phyloP scores from a whole-genome alignment of 106 monocot species.

The Apostasia shenzhenica region DNA sequence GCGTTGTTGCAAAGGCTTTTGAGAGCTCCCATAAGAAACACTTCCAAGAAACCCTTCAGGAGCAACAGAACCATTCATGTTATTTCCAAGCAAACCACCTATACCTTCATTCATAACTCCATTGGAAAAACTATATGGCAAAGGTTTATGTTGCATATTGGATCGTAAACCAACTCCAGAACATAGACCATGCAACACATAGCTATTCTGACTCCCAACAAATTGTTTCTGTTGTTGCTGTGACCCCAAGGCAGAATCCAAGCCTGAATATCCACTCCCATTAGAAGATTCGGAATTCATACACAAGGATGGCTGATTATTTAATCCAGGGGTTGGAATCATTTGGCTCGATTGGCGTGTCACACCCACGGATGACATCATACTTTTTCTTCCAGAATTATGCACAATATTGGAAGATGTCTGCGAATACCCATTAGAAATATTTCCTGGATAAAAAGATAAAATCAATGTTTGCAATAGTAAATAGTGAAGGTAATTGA shows the following conservation, averaged over 20 bases:
- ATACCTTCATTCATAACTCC: conserved; percentile 39
- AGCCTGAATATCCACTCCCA: conserved; percentile 37
- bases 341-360: conserved; percentile 63
- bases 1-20: conserved; percentile 38
- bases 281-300: conserved; percentile 37
- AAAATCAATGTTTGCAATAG: conserved; percentile 1
- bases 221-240: conserved; percentile 61
- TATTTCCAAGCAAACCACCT: conserved; percentile 45
- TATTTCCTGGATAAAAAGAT: conserved; percentile 28
- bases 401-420: conserved; percentile 32
- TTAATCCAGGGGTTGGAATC: conserved; percentile 95
- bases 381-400: conserved; percentile 34
- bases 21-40: conserved; percentile 39
- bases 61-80: conserved; percentile 32
- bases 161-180: conserved; percentile 37
- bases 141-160: conserved; percentile 51
- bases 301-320: conserved; percentile 37
- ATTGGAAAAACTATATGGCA: conserved; percentile 58
- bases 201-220: conserved; percentile 50
- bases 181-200: conserved; percentile 46
- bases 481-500: neutral
- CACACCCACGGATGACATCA: conserved; percentile 32
- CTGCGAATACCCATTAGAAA: conserved; percentile 54
- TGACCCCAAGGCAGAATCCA: conserved; percentile 42
- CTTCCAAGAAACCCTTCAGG: conserved; percentile 39